phyloP scores from a whole-genome alignment of 495 filamentous ascomycete genomes.

The Astrothelium macrocarpum region DNA sequence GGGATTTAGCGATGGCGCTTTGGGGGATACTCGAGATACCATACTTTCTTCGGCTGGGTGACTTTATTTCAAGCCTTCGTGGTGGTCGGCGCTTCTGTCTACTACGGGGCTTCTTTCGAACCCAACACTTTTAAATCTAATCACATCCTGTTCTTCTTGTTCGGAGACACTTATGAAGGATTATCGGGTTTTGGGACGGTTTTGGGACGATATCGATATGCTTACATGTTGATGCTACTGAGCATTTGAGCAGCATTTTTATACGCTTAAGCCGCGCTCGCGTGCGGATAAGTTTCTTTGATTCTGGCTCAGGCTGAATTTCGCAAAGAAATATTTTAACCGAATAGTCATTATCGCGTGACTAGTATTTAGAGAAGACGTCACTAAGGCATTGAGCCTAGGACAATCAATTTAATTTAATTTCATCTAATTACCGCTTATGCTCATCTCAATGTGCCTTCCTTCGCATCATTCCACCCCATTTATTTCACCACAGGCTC shows the following conservation, averaged over 20 bases:
- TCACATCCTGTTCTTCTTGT: background rate
- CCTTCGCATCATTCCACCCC: no score
- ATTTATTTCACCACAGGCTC: background rate
- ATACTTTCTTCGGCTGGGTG: no score
- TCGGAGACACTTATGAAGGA: background rate
- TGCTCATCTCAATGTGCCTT: no score
- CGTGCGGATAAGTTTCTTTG: background rate
- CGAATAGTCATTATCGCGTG: background rate
- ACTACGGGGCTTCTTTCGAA: background rate
- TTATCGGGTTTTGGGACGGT: background rate
- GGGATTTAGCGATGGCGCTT: background rate
- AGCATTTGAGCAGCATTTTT: background rate
- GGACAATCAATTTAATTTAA: background rate
- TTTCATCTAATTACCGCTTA: no score
- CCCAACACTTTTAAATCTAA: background rate
- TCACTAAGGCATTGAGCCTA: background rate
- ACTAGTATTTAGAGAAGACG: background rate
- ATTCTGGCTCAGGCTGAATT: background rate
- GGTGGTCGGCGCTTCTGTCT: background rate
- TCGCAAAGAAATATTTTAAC: background rate
- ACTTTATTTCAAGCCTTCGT: no score
- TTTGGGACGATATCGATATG: background rate
- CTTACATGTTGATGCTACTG: background rate
- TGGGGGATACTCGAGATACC: background rate
- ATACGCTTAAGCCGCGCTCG: background rate